phyloP scores from a whole-genome alignment of 441 rosid genomes.

The Omphalea diandra region DNA sequence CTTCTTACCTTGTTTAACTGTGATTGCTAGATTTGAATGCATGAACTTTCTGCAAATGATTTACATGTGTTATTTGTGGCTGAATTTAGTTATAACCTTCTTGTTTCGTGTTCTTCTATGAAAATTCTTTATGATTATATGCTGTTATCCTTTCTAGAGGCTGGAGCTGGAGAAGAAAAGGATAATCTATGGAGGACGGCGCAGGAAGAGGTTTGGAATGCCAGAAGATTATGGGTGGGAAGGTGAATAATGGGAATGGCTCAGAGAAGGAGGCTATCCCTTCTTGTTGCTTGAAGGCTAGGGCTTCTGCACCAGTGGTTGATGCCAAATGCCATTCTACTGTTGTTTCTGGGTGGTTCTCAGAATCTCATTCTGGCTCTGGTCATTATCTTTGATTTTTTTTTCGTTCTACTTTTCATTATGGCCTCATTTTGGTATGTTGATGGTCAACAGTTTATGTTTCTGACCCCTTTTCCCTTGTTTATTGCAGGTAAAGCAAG shows the following conservation, averaged over 20 bases:
- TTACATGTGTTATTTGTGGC: not conserved
- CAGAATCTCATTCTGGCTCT: slow-evolving; percentile 58
- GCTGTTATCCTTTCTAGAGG: slow-evolving; percentile 42
- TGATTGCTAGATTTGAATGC: not conserved
- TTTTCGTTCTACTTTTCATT: not conserved
- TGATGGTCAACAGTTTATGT: slow-evolving; percentile 1
- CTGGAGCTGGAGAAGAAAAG: slow-evolving; percentile 85
- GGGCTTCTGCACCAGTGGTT: slow-evolving; percentile 68
- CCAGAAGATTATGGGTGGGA: slow-evolving; percentile 97
- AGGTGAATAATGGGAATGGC: slow-evolving; percentile 66
- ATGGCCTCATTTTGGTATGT: slow-evolving; percentile 11
- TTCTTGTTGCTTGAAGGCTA: slow-evolving; percentile 93
- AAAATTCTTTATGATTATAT: not conserved
- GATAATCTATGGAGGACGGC: slow-evolving; percentile 80
- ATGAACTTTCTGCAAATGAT: not conserved
- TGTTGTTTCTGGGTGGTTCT: slow-evolving; percentile 99
- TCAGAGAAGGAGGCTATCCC: slow-evolving; percentile 57
- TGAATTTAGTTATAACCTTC: not conserved
- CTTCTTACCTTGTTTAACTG: not conserved
- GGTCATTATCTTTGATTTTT: slow-evolving; percentile 40
- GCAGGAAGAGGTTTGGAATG: slow-evolving; percentile 90
- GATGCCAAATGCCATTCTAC: slow-evolving; percentile 90
- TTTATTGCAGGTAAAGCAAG: slow-evolving; percentile 43
- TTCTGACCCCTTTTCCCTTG: slow-evolving; percentile 8
- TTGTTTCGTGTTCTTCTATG: no score